Evolutionary conservation across 176 grass and related monocot species (phyloP), one percentile per base, ranked within the genome.

Genomic region (barley (Hordeum vulgare)): DNA sequence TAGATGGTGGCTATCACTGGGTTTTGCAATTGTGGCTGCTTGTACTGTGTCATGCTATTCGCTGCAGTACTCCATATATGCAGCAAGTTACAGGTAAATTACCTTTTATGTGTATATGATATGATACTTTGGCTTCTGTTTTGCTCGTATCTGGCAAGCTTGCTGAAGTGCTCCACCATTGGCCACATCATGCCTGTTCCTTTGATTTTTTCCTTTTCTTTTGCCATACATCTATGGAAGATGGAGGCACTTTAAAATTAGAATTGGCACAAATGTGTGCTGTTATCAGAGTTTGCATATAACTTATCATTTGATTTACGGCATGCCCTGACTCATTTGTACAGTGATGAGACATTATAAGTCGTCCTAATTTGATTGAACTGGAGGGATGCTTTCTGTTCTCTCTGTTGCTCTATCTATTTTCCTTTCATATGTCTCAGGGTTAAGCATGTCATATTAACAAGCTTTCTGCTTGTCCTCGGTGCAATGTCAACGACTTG

Each of bases 1-100:
- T 66, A 98, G 96, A 94, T 98, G 96, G 96, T 95, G 96, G 93
- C 83, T 82, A 17, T 98, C 96, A 66, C 83, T 98, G 88, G 93
- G 85, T 63, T 94, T 98, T 79, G 91, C 96, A 80, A 85, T 90
- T 81, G 65, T 95, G 63, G 96, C 90, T 72, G 89, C 93, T 87
- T 47, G 85, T 75, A 93, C 89, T 61, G 87, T 98, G 37, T 91
- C 96, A 66, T 98, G 44, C 79, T 93, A 88, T 83, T 95, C 96
- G 23, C 89, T 98, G 78, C 96, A 95, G 45, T 98, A 98, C 85
- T 98, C 96, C 21, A 93, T 98, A 80, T 94, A 98, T 88, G 90
- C 93, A 86, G 91, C 96, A 81, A 90, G 87, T 89, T 72, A 89
- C 80, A 94, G 91, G 96, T 98, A 86, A 86, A 73, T 31, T 83